These are phyloP conservation scores for Tylopilus sp. DNA, from an alignment of 1,284 basidiomycete species.

Conservation along the genomic window DNA sequence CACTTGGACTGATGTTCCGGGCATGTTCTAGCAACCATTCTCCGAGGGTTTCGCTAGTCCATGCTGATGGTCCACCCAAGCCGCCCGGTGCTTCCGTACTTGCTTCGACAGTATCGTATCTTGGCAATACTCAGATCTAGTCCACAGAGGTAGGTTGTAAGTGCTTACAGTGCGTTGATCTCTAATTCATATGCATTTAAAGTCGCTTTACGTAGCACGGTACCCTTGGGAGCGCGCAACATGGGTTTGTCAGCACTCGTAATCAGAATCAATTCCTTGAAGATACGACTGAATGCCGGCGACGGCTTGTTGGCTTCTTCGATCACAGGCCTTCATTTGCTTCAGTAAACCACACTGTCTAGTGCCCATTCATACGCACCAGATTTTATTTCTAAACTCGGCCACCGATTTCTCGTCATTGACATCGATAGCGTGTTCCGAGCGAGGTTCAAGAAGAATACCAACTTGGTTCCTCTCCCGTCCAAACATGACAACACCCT, in stretches of 20 bases:
- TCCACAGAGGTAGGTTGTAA: no score
- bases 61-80: not conserved
- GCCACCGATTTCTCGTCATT: not conserved
- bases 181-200: not conserved
- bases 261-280: constrained; percentile 7
- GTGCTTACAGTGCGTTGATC: not conserved
- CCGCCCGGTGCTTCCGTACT: no score
- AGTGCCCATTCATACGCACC: not conserved
- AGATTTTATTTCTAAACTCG: not conserved
- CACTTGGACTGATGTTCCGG: not conserved
- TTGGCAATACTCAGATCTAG: not conserved
- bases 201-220: not conserved
- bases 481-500: constrained; percentile 27
- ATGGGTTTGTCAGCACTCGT: not conserved
- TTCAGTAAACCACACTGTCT: not conserved
- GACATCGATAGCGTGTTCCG: not conserved
- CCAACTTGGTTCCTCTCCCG: constrained; percentile 1
- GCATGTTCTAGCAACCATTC: not conserved
- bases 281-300: not conserved
- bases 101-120: not conserved
- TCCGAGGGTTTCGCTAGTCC: not conserved
- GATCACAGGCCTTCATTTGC: constrained; percentile 2
- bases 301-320: constrained; percentile 5
- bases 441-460: not conserved
- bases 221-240: not conserved